Evolutionary conservation across 2,329 filamentous ascomycete genomes (phyloP).

Genomic region (Exophiala sideris): DNA sequence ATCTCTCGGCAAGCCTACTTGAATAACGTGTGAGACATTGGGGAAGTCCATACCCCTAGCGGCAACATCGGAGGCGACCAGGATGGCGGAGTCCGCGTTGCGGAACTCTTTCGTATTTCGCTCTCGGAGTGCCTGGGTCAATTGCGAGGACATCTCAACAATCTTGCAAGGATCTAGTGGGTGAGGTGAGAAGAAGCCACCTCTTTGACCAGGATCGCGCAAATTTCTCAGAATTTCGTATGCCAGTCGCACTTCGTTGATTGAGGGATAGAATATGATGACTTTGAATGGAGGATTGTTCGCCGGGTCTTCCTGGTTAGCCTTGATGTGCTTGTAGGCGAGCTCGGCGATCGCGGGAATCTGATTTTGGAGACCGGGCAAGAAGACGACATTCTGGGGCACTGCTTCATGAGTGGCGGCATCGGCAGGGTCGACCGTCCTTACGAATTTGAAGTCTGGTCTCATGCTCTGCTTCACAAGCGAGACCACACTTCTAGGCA

Average conservation of each 20-base stretch:
- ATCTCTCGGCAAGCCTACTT: conserved; percentile 49
- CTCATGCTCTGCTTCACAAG: conserved; percentile 78
- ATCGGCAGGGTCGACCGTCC: conserved; percentile 81
- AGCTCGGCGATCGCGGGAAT: conserved; percentile 77
- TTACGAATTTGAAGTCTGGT: conserved; percentile 79
- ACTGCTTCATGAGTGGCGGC: conserved; percentile 77
- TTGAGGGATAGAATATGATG: conserved; percentile 88
- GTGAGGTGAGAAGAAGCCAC: conserved; percentile 62
- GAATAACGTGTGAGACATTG: conserved; percentile 48
- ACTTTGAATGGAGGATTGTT: conserved; percentile 75
- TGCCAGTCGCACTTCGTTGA: conserved; percentile 67
- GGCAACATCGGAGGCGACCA: conserved; percentile 49
- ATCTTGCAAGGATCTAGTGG: conserved; percentile 60
- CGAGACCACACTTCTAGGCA: conserved; percentile 75
- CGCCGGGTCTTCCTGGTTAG: conserved; percentile 35
- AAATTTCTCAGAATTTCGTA: conserved; percentile 57
- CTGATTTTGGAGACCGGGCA: conserved; percentile 69
- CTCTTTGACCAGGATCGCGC: conserved; percentile 38
- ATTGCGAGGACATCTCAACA: conserved; percentile 71
- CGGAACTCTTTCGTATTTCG: conserved; percentile 70
- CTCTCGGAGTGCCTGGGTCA: conserved; percentile 69
- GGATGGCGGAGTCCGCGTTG: conserved; percentile 44
- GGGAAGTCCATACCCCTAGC: conserved; percentile 53
- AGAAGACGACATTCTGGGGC: conserved; percentile 70
- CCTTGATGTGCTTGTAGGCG: conserved; percentile 52